phyloP scores from a whole-genome alignment of 1,284 basidiomycete species.

The Thelephora terrestris region DNA sequence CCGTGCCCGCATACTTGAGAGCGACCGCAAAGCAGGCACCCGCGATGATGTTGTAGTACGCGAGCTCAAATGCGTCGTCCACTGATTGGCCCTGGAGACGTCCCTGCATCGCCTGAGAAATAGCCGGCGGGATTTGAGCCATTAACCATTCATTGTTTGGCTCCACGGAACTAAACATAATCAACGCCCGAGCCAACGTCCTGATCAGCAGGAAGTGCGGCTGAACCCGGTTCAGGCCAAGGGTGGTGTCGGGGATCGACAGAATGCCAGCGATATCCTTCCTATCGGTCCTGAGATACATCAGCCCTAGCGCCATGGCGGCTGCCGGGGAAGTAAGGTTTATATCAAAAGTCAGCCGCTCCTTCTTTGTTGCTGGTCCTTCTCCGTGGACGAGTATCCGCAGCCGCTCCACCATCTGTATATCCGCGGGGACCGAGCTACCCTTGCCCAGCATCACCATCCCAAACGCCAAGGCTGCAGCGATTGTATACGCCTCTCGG shows the following conservation, averaged over 20 bases:
- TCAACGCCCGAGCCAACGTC: conserved; percentile 68
- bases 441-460: conserved; percentile 94
- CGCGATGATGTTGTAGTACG: conserved; percentile 82
- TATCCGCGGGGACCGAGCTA: conserved; percentile 65
- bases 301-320: conserved; percentile 81
- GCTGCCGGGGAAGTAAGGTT: conserved; percentile 88
- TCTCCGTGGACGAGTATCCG: conserved; percentile 69
- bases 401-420: conserved; percentile 55
- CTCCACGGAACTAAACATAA: conserved; percentile 79
- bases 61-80: conserved; percentile 75
- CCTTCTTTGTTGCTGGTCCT: conserved; percentile 20
- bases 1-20: conserved; percentile 90
- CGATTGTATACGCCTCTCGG: conserved; percentile 86
- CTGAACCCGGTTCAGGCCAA: conserved; percentile 76
- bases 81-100: conserved; percentile 39
- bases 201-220: conserved; percentile 83
- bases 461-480: conserved; percentile 85
- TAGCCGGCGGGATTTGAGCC: conserved; percentile 62
- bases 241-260: conserved; percentile 70
- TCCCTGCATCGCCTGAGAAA: conserved; percentile 48
- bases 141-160: conserved; percentile 76
- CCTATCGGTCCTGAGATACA: conserved; percentile 83
- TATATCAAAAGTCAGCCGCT: conserved; percentile 59
- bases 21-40: conserved; percentile 89
- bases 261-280: conserved; percentile 81